These are phyloP conservation scores for Colletotrichum euphorbiae DNA, from an alignment of 2,329 filamentous ascomycete species.

Conservation along the genomic window DNA sequence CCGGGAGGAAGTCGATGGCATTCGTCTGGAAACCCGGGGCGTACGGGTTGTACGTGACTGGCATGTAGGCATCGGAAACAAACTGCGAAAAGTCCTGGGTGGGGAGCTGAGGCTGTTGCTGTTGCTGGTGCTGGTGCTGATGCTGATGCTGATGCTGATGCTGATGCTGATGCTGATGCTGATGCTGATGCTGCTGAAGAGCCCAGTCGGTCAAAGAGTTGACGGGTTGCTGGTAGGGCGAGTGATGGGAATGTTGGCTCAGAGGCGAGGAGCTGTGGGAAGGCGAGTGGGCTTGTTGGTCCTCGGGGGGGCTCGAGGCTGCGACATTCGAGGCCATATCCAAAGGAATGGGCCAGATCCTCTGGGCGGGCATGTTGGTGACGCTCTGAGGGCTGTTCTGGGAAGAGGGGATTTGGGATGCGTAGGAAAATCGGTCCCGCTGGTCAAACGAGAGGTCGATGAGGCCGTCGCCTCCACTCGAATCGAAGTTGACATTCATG, in stretches of 20 bases:
- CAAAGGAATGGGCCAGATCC: constrained; percentile 64
- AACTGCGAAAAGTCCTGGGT: constrained; percentile 63
- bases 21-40: constrained; percentile 64
- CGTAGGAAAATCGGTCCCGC: constrained; percentile 66
- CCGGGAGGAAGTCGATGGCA: constrained; percentile 70
- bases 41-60: constrained; percentile 57
- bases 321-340: constrained; percentile 62
- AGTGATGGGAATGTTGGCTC: constrained; percentile 63
- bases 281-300: constrained; percentile 58
- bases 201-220: constrained; percentile 72
- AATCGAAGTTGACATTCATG: constrained; percentile 71
- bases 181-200: constrained; percentile 66
- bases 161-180: constrained; percentile 48
- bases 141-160: constrained; percentile 50
- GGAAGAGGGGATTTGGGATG: constrained; percentile 51
- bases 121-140: constrained; percentile 61
- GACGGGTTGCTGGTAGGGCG: constrained; percentile 63
- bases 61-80: constrained; percentile 63
- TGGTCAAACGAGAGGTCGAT: constrained; percentile 71
- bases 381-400: constrained; percentile 41
- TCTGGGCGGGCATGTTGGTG: constrained; percentile 50
- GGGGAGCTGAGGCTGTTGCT: constrained; percentile 49
- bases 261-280: constrained; percentile 59
- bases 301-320: constrained; percentile 62
- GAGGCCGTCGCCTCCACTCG: constrained; percentile 68